Percentiles rank a stretch among this genome's conserved stretches.
These are phyloP conservation scores for Saccharomycopsis vini DNA, from an alignment of 805 yeast species.

Conservation along the genomic window DNA sequence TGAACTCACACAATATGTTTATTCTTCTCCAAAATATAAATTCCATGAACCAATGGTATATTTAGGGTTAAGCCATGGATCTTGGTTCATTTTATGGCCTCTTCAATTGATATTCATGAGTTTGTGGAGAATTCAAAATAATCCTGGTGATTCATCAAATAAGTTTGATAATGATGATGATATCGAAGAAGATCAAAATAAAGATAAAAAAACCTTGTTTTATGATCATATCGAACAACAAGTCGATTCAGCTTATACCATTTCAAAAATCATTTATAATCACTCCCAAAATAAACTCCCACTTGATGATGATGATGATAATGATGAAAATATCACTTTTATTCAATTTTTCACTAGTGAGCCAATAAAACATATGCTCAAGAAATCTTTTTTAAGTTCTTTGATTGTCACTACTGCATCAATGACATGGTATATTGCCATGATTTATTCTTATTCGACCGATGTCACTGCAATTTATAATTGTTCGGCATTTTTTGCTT, in stretches of 20 bases:
- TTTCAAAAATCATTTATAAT: slow-evolving; percentile 7
- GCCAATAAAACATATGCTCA: slow-evolving; percentile 31
- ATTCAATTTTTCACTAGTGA: neutral
- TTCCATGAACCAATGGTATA: slow-evolving; percentile 65
- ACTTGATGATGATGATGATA: neutral
- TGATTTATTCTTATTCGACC: slow-evolving; percentile 69
- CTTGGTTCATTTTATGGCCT: slow-evolving; percentile 32
- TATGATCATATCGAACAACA: too few relatives aligned
- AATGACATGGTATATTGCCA: slow-evolving; percentile 77
- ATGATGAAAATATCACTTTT: neutral
- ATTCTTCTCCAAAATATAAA: slow-evolving; percentile 27
- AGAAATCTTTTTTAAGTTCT: slow-evolving; percentile 37
- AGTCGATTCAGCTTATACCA: too few relatives aligned
- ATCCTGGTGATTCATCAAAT: too few relatives aligned
- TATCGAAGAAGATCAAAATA: neutral
- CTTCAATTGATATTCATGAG: slow-evolving; percentile 17
- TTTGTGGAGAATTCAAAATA: slow-evolving; percentile 10
- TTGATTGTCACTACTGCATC: slow-evolving; percentile 67
- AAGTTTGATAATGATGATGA: too few relatives aligned
- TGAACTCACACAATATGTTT: slow-evolving; percentile 65
- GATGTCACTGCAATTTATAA: slow-evolving; percentile 88
- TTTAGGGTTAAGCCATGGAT: slow-evolving; percentile 62
- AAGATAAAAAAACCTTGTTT: neutral
- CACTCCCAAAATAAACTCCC: neutral
- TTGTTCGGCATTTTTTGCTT: slow-evolving; percentile 83